Evolutionary conservation across 495 filamentous ascomycete species (phyloP), one percentile per base, ranked within the genome.

Genomic region (Penicillium fimorum): DNA sequence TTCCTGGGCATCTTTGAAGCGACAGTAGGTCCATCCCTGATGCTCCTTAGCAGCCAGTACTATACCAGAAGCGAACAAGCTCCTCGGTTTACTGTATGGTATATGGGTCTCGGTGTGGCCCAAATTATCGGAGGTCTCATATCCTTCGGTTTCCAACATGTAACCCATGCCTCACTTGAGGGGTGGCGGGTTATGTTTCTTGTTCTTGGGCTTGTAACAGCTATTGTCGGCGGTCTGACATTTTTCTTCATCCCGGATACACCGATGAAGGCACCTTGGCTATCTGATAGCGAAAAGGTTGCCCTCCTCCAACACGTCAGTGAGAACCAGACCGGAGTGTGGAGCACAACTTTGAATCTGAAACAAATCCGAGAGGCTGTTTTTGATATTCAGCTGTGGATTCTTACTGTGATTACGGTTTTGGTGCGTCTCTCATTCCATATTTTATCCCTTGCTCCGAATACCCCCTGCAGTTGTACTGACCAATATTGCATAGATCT

Each of bases 1-100:
- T 84, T 89, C 57, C 69, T 88, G 0, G 86, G 87, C 15, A 71
- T 87, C 38, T 87, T 88, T 54, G 87, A 87, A 71, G 82, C 85
- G 17, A 79, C 81, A 17, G 78, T 87, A 48, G 78, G 76, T 1
- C 86, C 86, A 7, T 81, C 74, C 1, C 65, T 87, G 56, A 80
- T 83, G 58, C 62, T 78, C 2, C 56, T 75, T 10, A 74, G 64
- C 43, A 75, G 71, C 56, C 72, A 69, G 58, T 89, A 82, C 77
- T 90, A 88, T 53, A 81, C 81, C 0, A 76, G 83, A 8, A 73
- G 76, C 12, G 87, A 89, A 64, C 83, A 87, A 68, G 81, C 84
- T 0, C 69, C 81, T 11, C 72, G 86, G 3, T 84, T 87, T 20
- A 81, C 76, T 2, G 74, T 82, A 4, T 88, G 86, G 86, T 89